phyloP scores from a whole-genome alignment of 2,329 filamentous ascomycete species.

The Pseudophaeomoniella oleicola region DNA sequence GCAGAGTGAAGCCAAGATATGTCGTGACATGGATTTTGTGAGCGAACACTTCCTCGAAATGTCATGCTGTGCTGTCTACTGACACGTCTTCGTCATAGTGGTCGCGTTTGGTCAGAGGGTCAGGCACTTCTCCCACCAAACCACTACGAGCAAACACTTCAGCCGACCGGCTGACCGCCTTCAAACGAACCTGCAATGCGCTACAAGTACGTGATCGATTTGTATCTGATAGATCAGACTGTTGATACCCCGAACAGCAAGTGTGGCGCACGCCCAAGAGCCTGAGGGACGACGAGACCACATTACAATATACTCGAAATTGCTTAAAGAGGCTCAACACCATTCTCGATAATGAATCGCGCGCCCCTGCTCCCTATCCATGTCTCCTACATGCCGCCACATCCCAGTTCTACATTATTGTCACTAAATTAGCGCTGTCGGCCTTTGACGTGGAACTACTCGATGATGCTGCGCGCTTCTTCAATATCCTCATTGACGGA shows the following conservation, averaged over 20 bases:
- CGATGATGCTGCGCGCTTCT: conserved; percentile 69
- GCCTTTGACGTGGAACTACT: conserved; percentile 78
- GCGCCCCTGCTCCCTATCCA: conserved; percentile 74
- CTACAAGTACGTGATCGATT: conserved; percentile 31
- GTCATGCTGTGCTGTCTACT: too few species aligned
- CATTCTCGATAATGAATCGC: conserved; percentile 77
- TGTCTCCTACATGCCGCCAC: conserved; percentile 78
- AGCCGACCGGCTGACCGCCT: conserved; percentile 45
- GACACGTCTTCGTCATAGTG: conserved; percentile 37
- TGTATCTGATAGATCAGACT: neutral
- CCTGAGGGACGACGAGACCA: conserved; percentile 34
- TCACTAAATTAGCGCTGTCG: conserved; percentile 76
- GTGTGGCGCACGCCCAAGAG: conserved; percentile 44
- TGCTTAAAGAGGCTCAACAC: conserved; percentile 42
- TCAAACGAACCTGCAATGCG: conserved; percentile 46
- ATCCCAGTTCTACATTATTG: conserved; percentile 77
- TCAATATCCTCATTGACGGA: conserved; percentile 84
- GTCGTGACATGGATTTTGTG: conserved; percentile 30
- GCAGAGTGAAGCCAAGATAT: conserved; percentile 15
- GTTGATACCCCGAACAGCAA: conserved; percentile 27
- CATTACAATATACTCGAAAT: conserved; percentile 33
- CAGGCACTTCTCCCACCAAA: conserved; percentile 30
- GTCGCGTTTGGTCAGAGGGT: conserved; percentile 47
- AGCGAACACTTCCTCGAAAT: too few species aligned
- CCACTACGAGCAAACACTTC: conserved; percentile 38